Evolutionary conservation across 2,329 filamentous ascomycete species (phyloP), one percentile per base, ranked within the genome.

Genomic region (Pseudogymnoascus pannorum): DNA sequence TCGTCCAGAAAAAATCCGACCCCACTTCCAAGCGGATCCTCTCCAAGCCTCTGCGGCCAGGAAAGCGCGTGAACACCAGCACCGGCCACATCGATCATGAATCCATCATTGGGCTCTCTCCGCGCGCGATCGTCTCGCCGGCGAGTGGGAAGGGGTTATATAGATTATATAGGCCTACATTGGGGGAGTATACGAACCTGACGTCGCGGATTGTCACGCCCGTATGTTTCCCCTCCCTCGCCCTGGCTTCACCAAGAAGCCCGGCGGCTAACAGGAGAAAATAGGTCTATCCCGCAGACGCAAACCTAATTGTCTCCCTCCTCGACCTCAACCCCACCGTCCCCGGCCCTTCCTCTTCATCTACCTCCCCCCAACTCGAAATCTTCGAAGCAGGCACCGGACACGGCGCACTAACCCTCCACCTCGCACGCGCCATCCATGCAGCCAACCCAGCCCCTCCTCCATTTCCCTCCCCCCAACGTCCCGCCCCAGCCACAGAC

Each of bases 381-480:
- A 89, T 94, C 48, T 85, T 94, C 59, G 91, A 94, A 74, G 89
- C 89, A 54, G 90, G 91, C 14, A 94, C 90, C 3, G 91, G 90
- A n/a, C 89, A 92, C 78, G 91, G 90, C 62, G 86, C 87, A 33
- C 74, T 94, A 62, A 93, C 89, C 0, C 74, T 94, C 4, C 84
- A 92, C 69, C 78, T 94, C 20, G 86, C 89, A 29, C 82, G 88
- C 59, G 88, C 89, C 2, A 83, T 94, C 51, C 87, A 92, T 70
- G 89, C 83, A 48, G 87, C 85, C 16, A 92, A 92, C 68, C 75
- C 82, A 2, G 74, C 78, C 3, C 75, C 81, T 5, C 79, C 80
- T 0, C 68, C 72, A 12, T 71, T 79, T 14, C 61, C 62, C 54
- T 38, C 58, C 22, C 65, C 2, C 12, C 3, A 18, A 3, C 68